A percentile compares a stretch with the other conserved stretches of the same genome.
These are phyloP conservation scores for Oleoguttula mirabilis DNA, from an alignment of 495 filamentous ascomycete genomes.

Conservation along the genomic window DNA sequence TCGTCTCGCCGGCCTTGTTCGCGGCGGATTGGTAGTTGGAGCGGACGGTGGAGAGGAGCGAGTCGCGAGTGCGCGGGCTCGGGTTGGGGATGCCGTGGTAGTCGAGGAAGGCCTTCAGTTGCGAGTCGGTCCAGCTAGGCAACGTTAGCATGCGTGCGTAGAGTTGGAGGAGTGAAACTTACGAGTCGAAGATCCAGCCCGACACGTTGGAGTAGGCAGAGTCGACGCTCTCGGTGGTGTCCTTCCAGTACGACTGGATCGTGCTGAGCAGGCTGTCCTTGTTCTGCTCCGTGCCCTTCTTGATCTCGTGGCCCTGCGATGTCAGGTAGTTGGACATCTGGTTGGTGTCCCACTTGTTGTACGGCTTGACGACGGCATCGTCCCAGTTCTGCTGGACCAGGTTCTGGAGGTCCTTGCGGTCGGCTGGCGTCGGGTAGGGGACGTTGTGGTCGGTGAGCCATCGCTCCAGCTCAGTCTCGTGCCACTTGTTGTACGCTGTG, in stretches of 20 bases:
- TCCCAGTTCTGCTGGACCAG: slow-evolving; percentile 81
- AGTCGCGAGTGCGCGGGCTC: slow-evolving; percentile 76
- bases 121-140: slow-evolving; percentile 64
- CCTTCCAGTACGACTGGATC: slow-evolving; percentile 61
- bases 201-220: slow-evolving; percentile 58
- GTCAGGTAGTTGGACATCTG: slow-evolving; percentile 54
- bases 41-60: slow-evolving; percentile 62
- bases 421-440: slow-evolving; percentile 46
- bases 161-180: slow-evolving; percentile 31
- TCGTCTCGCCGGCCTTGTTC: slow-evolving; percentile 70
- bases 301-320: slow-evolving; percentile 53
- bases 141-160: slow-evolving; percentile 21
- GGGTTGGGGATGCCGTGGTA: slow-evolving; percentile 73
- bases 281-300: slow-evolving; percentile 48
- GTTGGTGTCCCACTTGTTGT: slow-evolving; percentile 56
- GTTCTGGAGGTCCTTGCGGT: slow-evolving; percentile 41
- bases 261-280: slow-evolving; percentile 54
- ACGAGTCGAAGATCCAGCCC: slow-evolving; percentile 93
- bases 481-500: slow-evolving; percentile 95
- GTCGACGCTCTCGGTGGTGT: slow-evolving; percentile 60
- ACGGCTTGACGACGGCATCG: slow-evolving; percentile 45
- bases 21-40: slow-evolving; percentile 71
- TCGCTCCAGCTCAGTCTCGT: slow-evolving; percentile 91
- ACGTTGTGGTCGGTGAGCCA: slow-evolving; percentile 94
- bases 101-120: slow-evolving; percentile 87